Evolutionary conservation across 228 moss, liverwort and hornwort species (phyloP), one percentile per base, ranked within the genome.

Genomic region (Sphagnum fallax): DNA sequence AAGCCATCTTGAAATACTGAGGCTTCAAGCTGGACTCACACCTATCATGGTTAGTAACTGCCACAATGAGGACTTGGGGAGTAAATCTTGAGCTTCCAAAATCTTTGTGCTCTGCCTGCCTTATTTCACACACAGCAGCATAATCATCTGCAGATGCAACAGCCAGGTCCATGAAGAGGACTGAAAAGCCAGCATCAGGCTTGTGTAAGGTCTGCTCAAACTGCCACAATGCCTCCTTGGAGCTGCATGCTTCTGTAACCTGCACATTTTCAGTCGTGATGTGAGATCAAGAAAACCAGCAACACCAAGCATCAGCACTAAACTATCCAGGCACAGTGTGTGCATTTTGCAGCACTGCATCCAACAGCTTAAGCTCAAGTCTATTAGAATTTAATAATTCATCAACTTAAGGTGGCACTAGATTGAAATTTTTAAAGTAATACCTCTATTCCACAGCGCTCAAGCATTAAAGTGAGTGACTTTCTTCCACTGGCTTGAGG

Each of bases 381-480:
- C 32, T 32, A 32, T 32, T 3, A 32, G 32, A 32, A 32, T 32
- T 32, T 32, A 32, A 32, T 32, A 32, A 32, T 32, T 32, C 32
- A 32, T 32, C 32, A 32, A 32, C 32, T 32, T 32, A 32, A 32
- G 32, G 32, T 32, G 32, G 32, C 32, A 32, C 32, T 32, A 2
- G 32, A 32, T 1, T 2, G 32, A 32, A 32, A 0, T 32, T 32
- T 32, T 32, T 32, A 2, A 32, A 32, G 32, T 32, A 32, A 65
- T 49, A 65, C 65, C 48, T 82, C 85, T 18, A 85, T 82, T 18
- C 85, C 85, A 5, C 82, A 82, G 48, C 85, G 85, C 73, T 82
- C 85, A 6, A 82, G 79, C 77, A 85, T 63, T 10, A 85, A 70
- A 6, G 72, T 82, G 12, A 85, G 82, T 0, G 82, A 77, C 61